Percentiles rank a stretch among this genome's conserved stretches.
These are phyloP conservation scores for Guadua angustifolia DNA, from an alignment of 176 grass and related monocot genomes.

Conservation along the genomic window DNA sequence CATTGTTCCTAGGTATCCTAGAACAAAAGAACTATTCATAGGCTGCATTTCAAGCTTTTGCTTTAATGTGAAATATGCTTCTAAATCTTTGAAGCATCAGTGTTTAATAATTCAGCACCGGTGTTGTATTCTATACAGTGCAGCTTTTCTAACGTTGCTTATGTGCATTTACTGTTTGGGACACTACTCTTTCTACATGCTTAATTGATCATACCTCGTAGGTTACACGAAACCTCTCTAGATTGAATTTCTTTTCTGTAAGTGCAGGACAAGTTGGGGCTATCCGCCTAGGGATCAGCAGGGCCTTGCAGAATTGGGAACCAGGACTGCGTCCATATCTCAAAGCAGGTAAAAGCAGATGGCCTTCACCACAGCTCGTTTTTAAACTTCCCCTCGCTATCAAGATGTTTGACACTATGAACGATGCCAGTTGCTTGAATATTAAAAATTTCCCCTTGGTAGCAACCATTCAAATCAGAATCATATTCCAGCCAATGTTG, in stretches of 20 bases:
- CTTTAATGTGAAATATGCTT: background rate
- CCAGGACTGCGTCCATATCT: constrained; percentile 80
- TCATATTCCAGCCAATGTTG: background rate
- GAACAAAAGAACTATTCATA: background rate
- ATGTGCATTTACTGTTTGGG: background rate
- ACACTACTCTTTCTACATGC: background rate
- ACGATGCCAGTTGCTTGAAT: background rate
- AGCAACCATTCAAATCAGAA: background rate
- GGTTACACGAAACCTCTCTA: background rate
- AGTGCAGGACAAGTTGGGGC: constrained; percentile 88
- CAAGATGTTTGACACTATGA: background rate
- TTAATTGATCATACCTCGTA: constrained; percentile 26
- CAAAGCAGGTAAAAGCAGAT: constrained; percentile 77
- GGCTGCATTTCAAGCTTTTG: background rate
- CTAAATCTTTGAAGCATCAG: background rate
- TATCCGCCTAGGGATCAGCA: constrained; percentile 89
- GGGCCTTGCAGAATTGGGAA: constrained; percentile 93
- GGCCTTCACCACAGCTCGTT: background rate
- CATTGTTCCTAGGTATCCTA: background rate
- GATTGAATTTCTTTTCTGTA: constrained; percentile 15
- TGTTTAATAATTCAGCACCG: background rate
- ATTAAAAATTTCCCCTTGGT: background rate
- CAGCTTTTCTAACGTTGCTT: constrained; percentile 1
- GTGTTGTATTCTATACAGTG: background rate
- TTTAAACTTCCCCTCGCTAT: background rate